phyloP scores from a whole-genome alignment of 176 grass and related monocot species.

The Oryza officinalis region DNA sequence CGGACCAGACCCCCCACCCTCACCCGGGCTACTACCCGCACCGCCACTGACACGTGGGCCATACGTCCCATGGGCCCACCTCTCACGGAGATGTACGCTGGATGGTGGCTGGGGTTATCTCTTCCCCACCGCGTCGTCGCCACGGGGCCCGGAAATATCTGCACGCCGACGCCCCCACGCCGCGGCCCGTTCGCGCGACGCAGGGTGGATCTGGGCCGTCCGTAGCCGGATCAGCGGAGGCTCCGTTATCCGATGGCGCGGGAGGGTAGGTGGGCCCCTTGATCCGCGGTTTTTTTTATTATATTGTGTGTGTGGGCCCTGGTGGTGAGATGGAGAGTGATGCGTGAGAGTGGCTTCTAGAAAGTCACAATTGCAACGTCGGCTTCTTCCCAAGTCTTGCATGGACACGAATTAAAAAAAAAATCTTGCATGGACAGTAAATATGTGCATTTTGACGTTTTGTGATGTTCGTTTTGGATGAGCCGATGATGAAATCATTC shows the following conservation, averaged over 20 bases:
- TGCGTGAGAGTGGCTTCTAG: neutral
- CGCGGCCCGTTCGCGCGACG: neutral
- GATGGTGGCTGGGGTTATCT: too few relatives aligned
- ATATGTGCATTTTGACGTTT: too few relatives aligned
- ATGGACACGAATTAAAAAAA: too few relatives aligned
- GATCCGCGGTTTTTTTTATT: neutral
- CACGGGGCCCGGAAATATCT: slow-evolving; percentile 9
- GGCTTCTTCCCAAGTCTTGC: neutral
- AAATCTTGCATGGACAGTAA: too few relatives aligned
- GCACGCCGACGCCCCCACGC: neutral
- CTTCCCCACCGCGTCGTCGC: neutral
- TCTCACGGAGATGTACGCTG: neutral
- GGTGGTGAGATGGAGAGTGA: neutral
- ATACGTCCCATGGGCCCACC: fast-evolving
- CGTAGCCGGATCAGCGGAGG: neutral
- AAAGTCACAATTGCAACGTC: neutral
- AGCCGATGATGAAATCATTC: too few relatives aligned
- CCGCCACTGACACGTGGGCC: neutral
- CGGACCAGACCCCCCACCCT: neutral
- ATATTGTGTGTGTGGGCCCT: neutral
- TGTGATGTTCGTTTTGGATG: too few relatives aligned
- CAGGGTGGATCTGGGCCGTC: neutral
- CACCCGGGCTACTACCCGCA: neutral
- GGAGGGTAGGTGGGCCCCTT: neutral
- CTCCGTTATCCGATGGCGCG: neutral